These are phyloP conservation scores for Mrakia blollopis DNA, from an alignment of 768 basidiomycete species.

Conservation along the genomic window DNA sequence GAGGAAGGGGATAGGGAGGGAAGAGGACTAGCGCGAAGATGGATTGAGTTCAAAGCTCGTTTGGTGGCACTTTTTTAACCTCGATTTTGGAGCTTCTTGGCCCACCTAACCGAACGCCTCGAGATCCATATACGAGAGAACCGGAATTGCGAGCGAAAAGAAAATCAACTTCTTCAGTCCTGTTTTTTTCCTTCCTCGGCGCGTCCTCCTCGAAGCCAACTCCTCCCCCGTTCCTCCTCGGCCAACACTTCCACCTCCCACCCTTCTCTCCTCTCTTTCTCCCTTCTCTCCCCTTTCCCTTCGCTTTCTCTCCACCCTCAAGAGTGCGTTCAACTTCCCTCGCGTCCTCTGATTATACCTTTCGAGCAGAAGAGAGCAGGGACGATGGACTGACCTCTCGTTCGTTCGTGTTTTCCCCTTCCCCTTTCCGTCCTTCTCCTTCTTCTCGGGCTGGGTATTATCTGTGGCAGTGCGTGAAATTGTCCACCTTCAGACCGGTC, in stretches of 20 bases:
- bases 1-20: too few relatives aligned
- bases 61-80: too few relatives aligned
- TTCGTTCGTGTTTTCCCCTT: too few relatives aligned
- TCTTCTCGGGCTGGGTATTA: not conserved
- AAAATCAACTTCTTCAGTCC: not conserved
- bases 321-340: not conserved
- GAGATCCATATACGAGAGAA: too few relatives aligned
- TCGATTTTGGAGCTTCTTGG: too few relatives aligned
- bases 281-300: not conserved
- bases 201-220: slow-evolving; percentile 2
- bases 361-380: too few relatives aligned
- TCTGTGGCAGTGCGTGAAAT: slow-evolving; percentile 68
- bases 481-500: slow-evolving; percentile 98
- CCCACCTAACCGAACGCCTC: too few relatives aligned
- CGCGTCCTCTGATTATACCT: not conserved
- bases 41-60: too few relatives aligned
- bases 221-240: too few relatives aligned
- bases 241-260: not conserved
- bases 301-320: not conserved
- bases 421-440: not conserved
- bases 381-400: too few relatives aligned
- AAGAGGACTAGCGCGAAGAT: not conserved
- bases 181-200: not conserved
- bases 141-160: not conserved
- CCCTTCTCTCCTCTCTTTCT: not conserved